Evolutionary conservation across 805 yeast species (phyloP).

Genomic region (Kodamaea fukazawae): DNA sequence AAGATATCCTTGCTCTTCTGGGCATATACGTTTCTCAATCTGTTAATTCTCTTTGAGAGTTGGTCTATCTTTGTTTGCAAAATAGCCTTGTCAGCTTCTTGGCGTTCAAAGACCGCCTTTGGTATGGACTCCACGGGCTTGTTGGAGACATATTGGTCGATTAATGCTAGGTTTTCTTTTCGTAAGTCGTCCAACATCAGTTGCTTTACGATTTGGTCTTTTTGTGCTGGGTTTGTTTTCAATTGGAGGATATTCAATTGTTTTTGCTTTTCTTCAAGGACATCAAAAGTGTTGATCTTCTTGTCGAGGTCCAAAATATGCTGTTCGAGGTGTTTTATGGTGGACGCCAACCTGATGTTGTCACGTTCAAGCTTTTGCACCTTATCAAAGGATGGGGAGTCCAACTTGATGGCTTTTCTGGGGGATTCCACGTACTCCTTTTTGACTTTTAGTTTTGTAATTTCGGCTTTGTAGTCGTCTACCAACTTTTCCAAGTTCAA

Average conservation of each 20-base stretch:
- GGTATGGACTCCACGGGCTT: conserved; percentile 45
- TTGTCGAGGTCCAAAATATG: conserved; percentile 34
- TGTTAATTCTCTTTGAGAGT: conserved; percentile 47
- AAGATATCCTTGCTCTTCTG: conserved; percentile 71
- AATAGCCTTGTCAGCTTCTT: conserved; percentile 50
- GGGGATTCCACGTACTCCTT: conserved; percentile 10
- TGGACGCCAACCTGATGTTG: conserved; percentile 36
- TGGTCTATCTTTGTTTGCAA: conserved; percentile 48
- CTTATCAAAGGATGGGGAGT: background rate
- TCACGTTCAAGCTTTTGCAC: conserved; percentile 21
- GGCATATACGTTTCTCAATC: conserved; percentile 58
- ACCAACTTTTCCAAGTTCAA: conserved; percentile 47
- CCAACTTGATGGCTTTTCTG: background rate
- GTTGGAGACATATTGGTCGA: conserved; percentile 18
- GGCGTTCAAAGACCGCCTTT: conserved; percentile 58
- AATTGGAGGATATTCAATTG: conserved; percentile 55
- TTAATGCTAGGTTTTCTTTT: conserved; percentile 57
- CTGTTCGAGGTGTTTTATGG: conserved; percentile 35
- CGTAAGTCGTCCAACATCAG: conserved; percentile 49
- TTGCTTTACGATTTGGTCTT: conserved; percentile 60
- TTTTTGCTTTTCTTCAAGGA: conserved; percentile 19
- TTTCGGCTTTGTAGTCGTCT: conserved; percentile 53
- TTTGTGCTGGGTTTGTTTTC: conserved; percentile 60
- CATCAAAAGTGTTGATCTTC: conserved; percentile 28
- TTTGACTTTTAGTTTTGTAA: conserved; percentile 37